phyloP scores from a whole-genome alignment of 176 grass and related monocot genomes.

The Lolium rigidum region DNA sequence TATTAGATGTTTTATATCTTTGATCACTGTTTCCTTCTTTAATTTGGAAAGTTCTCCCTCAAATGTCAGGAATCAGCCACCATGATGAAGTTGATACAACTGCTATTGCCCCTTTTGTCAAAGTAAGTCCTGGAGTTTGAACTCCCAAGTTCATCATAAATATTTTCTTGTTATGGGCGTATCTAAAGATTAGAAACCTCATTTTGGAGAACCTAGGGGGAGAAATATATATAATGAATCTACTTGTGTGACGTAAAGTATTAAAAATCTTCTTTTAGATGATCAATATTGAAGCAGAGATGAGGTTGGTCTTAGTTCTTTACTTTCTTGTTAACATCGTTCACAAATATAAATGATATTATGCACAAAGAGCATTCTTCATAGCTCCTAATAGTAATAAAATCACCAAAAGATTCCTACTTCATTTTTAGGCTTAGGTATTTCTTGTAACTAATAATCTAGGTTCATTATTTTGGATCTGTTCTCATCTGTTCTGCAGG shows the following conservation, averaged over 20 bases:
- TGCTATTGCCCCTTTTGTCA: conserved; percentile 62
- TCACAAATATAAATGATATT: neutral
- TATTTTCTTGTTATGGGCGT: neutral
- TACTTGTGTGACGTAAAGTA: neutral
- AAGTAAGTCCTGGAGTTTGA: conserved; percentile 62
- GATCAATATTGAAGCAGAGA: neutral
- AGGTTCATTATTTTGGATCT: conserved; percentile 6
- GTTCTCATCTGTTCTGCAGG: conserved; percentile 50
- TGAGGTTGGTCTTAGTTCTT: conserved; percentile 1
- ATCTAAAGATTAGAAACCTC: conserved; percentile 12
- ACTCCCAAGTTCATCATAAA: neutral
- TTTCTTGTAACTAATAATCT: too few relatives aligned
- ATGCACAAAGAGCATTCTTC: neutral
- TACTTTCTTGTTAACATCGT: neutral
- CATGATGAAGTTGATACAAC: conserved; percentile 66
- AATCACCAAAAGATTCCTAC: too few relatives aligned
- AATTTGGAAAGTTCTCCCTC: conserved; percentile 39
- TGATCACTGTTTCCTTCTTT: neutral
- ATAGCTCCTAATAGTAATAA: neutral
- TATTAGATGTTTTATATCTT: conserved; percentile 15
- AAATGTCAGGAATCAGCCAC: conserved; percentile 73
- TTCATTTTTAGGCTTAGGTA: too few relatives aligned
- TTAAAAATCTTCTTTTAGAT: neutral
- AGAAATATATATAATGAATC: neutral
- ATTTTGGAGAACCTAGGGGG: neutral